Base-by-base conservation (phyloP, 371 early-diverging fungal species). In the Mucor racemosus region DNA sequence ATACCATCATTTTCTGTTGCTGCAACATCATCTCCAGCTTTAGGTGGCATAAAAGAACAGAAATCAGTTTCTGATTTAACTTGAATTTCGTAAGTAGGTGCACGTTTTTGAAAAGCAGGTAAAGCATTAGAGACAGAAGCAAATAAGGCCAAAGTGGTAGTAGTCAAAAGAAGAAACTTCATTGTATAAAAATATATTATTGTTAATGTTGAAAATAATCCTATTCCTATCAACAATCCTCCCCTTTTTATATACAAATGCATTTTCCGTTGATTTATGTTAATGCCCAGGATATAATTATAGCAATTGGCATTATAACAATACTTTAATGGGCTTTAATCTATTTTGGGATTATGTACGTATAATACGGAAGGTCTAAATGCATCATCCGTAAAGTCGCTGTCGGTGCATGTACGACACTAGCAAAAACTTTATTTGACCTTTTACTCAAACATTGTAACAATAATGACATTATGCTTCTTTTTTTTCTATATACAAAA, bases 11-110 rank as follows among this genome's bases (percentile, higher is more conserved):
- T 64, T 60, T 81, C 79, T 41, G 73, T 77, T 4, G 21, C 75
- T 13, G 75, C 69, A 13, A 79, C 75, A n/a, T 67, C 62, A 11
- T 66, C 76, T 26, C 81, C 81, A 14, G 58, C 66, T 6, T 58
- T 50, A 26, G 77, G 81, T 13, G 84, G 84, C 39, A 84, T 57
- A 59, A 82, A 82, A 3, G 72, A 39, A 34, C 84, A 84, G 33
- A 74, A 79, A 7, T 62, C 66, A 21, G 56, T 33, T 0, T 33
- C 69, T n/a, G 68, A 68, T 17, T 68, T 59, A 13, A 83, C 26
- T 44, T 61, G 61, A 50, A 69, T 60, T 6, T 50, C 17, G 9
- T 69, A 69, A 3, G 39, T 38, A 58, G 17, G 17, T 8, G 58
- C 31, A 31, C 31, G 26, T 0, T 17, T 46, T 46, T 53, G 26